Base-by-base conservation (phyloP, 2,329 filamentous ascomycete genomes). In the Paecilomyces sp. region DNA sequence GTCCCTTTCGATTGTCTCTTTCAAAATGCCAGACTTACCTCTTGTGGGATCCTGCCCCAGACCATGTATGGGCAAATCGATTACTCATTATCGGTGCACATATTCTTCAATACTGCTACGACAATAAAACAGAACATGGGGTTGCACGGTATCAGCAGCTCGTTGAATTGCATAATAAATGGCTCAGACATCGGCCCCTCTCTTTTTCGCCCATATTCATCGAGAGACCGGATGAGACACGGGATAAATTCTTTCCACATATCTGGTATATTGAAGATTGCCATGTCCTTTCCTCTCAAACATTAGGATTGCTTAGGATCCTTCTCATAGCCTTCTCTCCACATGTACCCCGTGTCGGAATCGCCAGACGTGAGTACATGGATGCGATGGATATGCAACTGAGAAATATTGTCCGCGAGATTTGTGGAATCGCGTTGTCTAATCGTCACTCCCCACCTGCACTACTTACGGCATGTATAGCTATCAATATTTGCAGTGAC, bases 61-160 rank as follows among this genome's bases (percentile, higher is more conserved):
- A 36, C 15, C 33, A 53, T 41, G 65, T 70, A 1, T 75, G 70
- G 70, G 65, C 84, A 1, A 86, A 87, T 68, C 79, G 84, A 7
- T 82, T 84, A 24, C 79, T 88, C 0, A 76, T 85, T 1, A 82
- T 85, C 63, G 83, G 84, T 56, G 83, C 84, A 12, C 83, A 86
- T 60, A 81, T 86, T 0, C 72, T 88, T n/a, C 82, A 85, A 58
- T 86, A 81, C 63, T 88, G 85, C 67, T 88, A 86, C 64, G 61
- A 72, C 59, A 58, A 69, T 57, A 52, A 62, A 60, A 62, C 67
- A 36, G 60, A 62, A 3, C 33, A 13, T 13, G 33, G 33, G 9
- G 9, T 36, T 36, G 33, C 33, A 11, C 33, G 33, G 9, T 36
- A 36, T 36, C 33, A 36, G 3, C 9, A 36, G 33, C 33, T 2